Conservation (phyloP, 139 green algal species). For the Chlamydomonas sp. region DNA sequence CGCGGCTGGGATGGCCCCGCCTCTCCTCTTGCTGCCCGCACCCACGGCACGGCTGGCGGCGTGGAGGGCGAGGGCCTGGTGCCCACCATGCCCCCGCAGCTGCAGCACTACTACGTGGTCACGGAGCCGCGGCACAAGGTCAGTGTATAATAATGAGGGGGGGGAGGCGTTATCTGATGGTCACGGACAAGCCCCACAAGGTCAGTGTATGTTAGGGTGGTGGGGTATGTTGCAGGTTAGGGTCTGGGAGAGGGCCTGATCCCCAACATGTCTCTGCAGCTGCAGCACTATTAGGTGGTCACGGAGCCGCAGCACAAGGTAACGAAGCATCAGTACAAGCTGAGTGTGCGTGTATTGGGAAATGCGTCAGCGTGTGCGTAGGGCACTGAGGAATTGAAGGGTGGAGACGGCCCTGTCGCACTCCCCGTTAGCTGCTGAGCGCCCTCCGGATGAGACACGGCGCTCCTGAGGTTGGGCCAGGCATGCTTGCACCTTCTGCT, state of each 20-base stretch:
- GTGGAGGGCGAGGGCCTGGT: constrained; percentile 58
- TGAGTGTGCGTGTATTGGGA: no score
- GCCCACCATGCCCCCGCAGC: constrained; percentile 73
- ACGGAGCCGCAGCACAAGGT: constrained; percentile 48
- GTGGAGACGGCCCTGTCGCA: no score
- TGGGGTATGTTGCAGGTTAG: background rate
- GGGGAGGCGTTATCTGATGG: background rate
- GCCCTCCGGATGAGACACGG: no score
- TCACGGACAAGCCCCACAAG: background rate
- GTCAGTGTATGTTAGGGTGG: background rate
- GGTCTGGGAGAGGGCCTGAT: constrained; percentile 41
- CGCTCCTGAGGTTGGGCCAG: no score
- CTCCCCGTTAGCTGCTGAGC: no score
- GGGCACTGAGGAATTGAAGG: no score
- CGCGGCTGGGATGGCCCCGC: constrained; percentile 62
- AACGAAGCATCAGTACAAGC: no score
- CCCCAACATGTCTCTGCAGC: constrained; percentile 72
- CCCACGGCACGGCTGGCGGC: constrained; percentile 49
- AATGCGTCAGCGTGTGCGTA: no score
- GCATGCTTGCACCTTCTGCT: no score
- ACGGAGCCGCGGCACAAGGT: constrained; percentile 48
- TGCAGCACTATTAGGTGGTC: constrained; percentile 72
- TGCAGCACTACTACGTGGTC: constrained; percentile 73
- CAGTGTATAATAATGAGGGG: background rate
- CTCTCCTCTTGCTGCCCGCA: constrained; percentile 25